Conservation (phyloP, 768 basidiomycete genomes). For the Tylopilus balloui region DNA sequence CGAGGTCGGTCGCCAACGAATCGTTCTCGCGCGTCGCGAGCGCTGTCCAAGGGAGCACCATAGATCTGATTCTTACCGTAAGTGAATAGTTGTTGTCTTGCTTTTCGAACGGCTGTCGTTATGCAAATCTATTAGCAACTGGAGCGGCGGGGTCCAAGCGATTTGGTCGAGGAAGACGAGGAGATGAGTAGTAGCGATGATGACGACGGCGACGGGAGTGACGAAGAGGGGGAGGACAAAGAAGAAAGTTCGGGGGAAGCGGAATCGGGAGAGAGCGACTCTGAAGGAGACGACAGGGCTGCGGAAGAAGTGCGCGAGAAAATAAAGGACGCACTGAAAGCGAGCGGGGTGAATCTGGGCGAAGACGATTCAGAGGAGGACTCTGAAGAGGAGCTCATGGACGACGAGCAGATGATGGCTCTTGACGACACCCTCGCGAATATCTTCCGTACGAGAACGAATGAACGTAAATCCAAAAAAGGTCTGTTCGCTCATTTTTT, state of each 20-base stretch:
- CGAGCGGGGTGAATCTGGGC: constrained; percentile 53
- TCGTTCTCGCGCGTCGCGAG: constrained; percentile 72
- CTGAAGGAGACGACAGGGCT: constrained; percentile 47
- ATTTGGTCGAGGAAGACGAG: constrained; percentile 42
- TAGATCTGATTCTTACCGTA: constrained; percentile 80
- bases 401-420: constrained; percentile 98
- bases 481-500: constrained; percentile 41
- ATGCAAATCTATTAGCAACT: constrained; percentile 62
- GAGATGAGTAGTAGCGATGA: constrained; percentile 38
- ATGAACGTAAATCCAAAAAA: constrained; percentile 59
- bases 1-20: constrained; percentile 75
- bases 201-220: constrained; percentile 33
- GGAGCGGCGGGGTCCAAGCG: constrained; percentile 60
- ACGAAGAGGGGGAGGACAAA: constrained; percentile 35
- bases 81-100: constrained; percentile 28
- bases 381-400: constrained; percentile 66
- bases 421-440: constrained; percentile 89
- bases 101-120: background rate
- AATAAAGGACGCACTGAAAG: constrained; percentile 58
- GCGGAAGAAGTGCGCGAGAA: constrained; percentile 56
- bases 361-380: constrained; percentile 52
- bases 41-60: constrained; percentile 59
- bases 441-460: constrained; percentile 69
- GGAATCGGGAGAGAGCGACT: constrained; percentile 33
- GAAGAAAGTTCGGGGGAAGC: constrained; percentile 33